Conservation (phyloP, 2,329 filamentous ascomycete species). For the Bipolaris zeicola region DNA sequence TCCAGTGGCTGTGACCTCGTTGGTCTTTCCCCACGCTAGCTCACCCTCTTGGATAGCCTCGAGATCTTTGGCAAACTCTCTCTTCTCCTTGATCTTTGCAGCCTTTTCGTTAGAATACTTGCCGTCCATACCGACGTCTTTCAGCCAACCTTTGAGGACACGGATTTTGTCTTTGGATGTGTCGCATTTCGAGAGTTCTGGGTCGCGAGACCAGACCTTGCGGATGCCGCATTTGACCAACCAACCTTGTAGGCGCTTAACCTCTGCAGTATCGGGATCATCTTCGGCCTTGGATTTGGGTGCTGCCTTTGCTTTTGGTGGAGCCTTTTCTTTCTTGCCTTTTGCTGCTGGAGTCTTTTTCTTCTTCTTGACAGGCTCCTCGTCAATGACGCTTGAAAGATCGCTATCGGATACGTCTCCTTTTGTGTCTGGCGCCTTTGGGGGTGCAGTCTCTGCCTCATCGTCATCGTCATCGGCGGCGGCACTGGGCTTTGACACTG, state of each 20-base stretch:
- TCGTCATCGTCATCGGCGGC: conserved; percentile 20
- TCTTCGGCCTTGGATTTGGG: conserved; percentile 48
- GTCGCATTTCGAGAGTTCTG: conserved; percentile 75
- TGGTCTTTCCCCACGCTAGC: conserved; percentile 70
- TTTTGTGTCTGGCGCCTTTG: conserved; percentile 24
- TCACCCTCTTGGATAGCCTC: conserved; percentile 84
- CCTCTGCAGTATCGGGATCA: conserved; percentile 73
- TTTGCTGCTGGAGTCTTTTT: conserved; percentile 37
- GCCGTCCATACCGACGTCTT: conserved; percentile 84
- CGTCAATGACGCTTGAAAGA: conserved; percentile 78
- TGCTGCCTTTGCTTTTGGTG: conserved; percentile 48
- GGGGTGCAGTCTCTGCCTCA: conserved; percentile 15
- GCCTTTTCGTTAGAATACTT: conserved; percentile 86
- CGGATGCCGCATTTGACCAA: conserved; percentile 88
- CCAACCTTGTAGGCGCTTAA: conserved; percentile 86
- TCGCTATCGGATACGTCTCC: conserved; percentile 62
- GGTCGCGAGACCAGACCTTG: conserved; percentile 79
- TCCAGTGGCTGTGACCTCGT: conserved; percentile 34
- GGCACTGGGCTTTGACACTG: conserved; percentile 17
- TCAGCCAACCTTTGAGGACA: conserved; percentile 79
- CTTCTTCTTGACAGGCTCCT: conserved; percentile 65
- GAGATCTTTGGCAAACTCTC: conserved; percentile 83
- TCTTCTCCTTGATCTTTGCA: conserved; percentile 80
- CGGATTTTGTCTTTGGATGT: conserved; percentile 79
- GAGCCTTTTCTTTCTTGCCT: conserved; percentile 34